Evolutionary conservation across 495 filamentous ascomycete species (phyloP).

Genomic region (Chaetomidium leptoderma): DNA sequence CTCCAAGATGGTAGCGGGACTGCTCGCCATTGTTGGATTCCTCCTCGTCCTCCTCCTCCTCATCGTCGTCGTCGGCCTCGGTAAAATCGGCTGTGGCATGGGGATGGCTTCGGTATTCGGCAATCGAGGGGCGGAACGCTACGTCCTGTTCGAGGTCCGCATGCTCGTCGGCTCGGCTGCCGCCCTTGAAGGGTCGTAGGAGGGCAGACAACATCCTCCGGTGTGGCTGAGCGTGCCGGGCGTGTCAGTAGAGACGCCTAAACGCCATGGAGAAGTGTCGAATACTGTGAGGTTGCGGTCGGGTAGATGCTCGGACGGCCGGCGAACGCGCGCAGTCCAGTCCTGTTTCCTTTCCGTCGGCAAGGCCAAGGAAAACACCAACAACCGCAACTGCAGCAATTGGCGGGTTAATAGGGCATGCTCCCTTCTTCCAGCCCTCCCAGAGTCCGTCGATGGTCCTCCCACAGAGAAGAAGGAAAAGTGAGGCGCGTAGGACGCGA

Average conservation of each 20-base stretch:
- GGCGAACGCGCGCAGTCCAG: background rate
- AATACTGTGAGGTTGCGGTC: background rate
- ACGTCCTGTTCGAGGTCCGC: constrained; percentile 33
- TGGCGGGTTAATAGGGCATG: background rate
- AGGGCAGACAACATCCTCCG: constrained; percentile 43
- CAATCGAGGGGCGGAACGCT: constrained; percentile 32
- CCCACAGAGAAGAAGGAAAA: constrained; percentile 3
- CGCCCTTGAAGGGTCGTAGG: constrained; percentile 39
- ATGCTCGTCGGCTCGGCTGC: constrained; percentile 17
- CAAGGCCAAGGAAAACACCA: background rate
- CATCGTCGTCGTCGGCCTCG: constrained; percentile 50
- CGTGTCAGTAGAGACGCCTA: constrained; percentile 21
- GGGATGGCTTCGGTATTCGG: constrained; percentile 38
- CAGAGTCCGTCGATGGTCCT: background rate
- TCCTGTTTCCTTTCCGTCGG: background rate
- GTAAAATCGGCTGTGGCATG: constrained; percentile 57
- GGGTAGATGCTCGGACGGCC: background rate
- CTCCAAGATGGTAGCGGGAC: constrained; percentile 10
- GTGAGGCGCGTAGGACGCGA: constrained; percentile 2
- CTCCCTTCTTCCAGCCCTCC: constrained; percentile 2
- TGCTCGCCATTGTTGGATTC: constrained; percentile 44
- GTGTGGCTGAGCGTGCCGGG: constrained; percentile 17
- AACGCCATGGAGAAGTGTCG: constrained; percentile 31
- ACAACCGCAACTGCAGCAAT: background rate
- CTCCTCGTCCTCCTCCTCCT: constrained; percentile 49